phyloP scores from a whole-genome alignment of 257 asterid species.

The Jacaranda mimosifolia region DNA sequence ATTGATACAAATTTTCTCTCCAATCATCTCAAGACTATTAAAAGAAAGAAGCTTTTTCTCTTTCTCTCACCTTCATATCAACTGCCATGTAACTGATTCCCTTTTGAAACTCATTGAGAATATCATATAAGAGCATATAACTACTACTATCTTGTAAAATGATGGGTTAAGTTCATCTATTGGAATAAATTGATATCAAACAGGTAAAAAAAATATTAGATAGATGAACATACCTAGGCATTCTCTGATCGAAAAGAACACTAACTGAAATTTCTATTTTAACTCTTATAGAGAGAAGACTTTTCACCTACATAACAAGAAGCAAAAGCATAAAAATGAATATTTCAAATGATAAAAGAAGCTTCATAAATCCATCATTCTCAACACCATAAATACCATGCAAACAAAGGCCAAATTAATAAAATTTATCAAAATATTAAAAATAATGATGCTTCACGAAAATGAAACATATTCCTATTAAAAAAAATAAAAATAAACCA shows the following conservation, averaged over 20 bases:
- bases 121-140: slow-evolving; percentile 97
- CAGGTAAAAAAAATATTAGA: background rate
- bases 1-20: slow-evolving; percentile 37
- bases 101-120: slow-evolving; percentile 94
- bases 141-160: slow-evolving; percentile 80
- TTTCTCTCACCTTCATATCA: slow-evolving; percentile 82
- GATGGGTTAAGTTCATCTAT: slow-evolving; percentile 31
- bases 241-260: slow-evolving; percentile 90
- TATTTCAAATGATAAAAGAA: background rate
- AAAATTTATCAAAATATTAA: too few species aligned
- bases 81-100: slow-evolving; percentile 99
- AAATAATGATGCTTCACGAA: too few species aligned
- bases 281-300: slow-evolving; percentile 90
- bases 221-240: slow-evolving; percentile 70
- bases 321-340: slow-evolving; percentile 27
- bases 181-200: too few species aligned
- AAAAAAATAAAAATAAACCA: too few species aligned
- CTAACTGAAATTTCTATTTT: slow-evolving; percentile 96
- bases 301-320: slow-evolving; percentile 69
- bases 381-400: too few species aligned
- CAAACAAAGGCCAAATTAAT: too few species aligned
- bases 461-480: too few species aligned
- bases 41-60: slow-evolving; percentile 41
- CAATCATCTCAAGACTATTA: slow-evolving; percentile 38
- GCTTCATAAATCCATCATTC: too few species aligned